Conservation (phyloP, 2,329 filamentous ascomycete genomes). For the Ophiostoma sp. region DNA sequence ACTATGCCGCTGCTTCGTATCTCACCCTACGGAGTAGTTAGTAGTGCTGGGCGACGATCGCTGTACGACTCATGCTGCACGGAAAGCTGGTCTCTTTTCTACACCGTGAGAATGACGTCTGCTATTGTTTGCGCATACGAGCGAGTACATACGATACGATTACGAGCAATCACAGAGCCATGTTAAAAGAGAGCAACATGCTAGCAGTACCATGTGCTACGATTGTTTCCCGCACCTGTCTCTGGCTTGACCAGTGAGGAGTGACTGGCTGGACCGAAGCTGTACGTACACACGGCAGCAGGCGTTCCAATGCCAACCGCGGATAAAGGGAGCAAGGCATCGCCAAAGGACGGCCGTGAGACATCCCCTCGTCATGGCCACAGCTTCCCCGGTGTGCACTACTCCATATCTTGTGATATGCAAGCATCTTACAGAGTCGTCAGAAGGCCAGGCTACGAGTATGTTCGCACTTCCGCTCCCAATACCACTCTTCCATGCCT, state of each 20-base stretch:
- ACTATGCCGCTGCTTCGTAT: no score
- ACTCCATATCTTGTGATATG: no score
- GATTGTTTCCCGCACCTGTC: not conserved
- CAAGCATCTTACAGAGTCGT: not conserved
- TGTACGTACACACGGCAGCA: not conserved
- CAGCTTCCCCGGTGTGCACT: no score
- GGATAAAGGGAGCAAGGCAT: not conserved
- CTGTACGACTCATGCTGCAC: no score
- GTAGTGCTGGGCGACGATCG: no score
- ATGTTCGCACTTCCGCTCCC: not conserved
- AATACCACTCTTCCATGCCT: slow-evolving; percentile 10
- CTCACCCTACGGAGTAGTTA: no score
- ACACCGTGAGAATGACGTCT: no score
- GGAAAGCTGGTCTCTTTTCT: no score
- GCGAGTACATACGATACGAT: no score
- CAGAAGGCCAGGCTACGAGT: not conserved
- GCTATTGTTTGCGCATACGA: no score
- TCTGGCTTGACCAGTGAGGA: not conserved
- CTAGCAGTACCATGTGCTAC: not conserved
- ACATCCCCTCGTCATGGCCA: not conserved
- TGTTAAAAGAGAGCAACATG: not conserved
- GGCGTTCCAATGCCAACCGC: not conserved
- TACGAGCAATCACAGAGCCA: no score
- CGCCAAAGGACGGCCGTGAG: not conserved
- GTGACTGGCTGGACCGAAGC: not conserved